Evolutionary conservation across 2,329 filamentous ascomycete genomes (phyloP).

Genomic region (Pestalotiopsis sp.): DNA sequence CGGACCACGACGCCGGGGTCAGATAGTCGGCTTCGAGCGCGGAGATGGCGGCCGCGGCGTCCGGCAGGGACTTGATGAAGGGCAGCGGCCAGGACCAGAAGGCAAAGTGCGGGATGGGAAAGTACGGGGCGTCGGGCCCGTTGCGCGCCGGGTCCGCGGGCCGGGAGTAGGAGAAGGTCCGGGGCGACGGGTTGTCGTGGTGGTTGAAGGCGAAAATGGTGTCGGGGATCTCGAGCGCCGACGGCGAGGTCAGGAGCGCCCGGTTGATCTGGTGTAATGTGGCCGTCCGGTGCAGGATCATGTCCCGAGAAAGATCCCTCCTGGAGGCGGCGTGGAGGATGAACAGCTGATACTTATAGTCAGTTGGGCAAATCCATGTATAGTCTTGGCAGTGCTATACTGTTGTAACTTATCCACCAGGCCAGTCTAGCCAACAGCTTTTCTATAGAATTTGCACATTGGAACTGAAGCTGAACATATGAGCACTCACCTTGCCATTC

Average conservation of each 20-base stretch:
- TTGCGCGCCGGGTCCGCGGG: constrained; percentile 38
- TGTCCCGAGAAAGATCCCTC: constrained; percentile 42
- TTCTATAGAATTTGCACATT: too few species aligned
- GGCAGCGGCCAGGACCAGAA: constrained; percentile 56
- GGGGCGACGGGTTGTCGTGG: constrained; percentile 47
- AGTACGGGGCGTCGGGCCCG: constrained; percentile 35
- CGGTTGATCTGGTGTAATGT: constrained; percentile 55
- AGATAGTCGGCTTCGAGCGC: constrained; percentile 32
- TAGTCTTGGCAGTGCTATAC: neutral
- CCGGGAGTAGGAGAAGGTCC: constrained; percentile 54
- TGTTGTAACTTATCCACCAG: too few species aligned
- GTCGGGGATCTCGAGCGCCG: constrained; percentile 42
- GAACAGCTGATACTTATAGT: constrained; percentile 34
- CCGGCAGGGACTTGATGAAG: constrained; percentile 46
- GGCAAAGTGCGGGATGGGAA: constrained; percentile 58
- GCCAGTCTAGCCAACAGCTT: too few species aligned
- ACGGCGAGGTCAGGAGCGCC: constrained; percentile 51
- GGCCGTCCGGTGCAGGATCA: constrained; percentile 51
- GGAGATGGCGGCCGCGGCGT: constrained; percentile 39
- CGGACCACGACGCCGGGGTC: constrained; percentile 17
- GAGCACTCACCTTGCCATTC: constrained; percentile 37
- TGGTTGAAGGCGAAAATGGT: constrained; percentile 55
- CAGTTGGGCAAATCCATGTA: neutral
- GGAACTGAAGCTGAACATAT: neutral
- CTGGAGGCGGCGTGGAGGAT: constrained; percentile 44